These are phyloP conservation scores for Psilocybe subaeruginosa DNA, from an alignment of 768 basidiomycete species.

Conservation along the genomic window DNA sequence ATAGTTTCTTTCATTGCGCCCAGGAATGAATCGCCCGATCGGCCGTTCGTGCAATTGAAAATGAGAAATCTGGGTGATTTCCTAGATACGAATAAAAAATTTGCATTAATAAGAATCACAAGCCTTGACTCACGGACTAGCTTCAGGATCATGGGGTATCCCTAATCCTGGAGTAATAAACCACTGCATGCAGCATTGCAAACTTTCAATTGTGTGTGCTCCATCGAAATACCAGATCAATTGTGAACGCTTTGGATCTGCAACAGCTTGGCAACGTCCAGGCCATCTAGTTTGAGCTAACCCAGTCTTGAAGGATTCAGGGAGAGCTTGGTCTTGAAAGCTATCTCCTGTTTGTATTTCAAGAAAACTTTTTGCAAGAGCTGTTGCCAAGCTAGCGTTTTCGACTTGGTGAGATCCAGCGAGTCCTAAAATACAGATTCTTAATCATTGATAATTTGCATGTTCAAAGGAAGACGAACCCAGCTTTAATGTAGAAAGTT, in stretches of 20 bases:
- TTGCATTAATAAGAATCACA: background rate
- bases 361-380: conserved; percentile 71
- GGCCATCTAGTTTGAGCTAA: conserved; percentile 84
- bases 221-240: conserved; percentile 93
- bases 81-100: conserved; percentile 20
- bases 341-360: conserved; percentile 27
- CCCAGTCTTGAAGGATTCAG: conserved; percentile 59
- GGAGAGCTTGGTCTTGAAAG: conserved; percentile 38
- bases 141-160: conserved; percentile 30
- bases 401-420: conserved; percentile 84
- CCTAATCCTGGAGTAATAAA: conserved; percentile 67
- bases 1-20: conserved; percentile 56
- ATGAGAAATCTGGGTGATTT: conserved; percentile 63
- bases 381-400: conserved; percentile 87
- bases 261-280: conserved; percentile 88
- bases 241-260: conserved; percentile 52
- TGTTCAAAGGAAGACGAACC: conserved; percentile 43
- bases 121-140: conserved; percentile 1
- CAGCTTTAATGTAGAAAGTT: conserved; percentile 57
- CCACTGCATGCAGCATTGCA: conserved; percentile 89
- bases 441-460: conserved; percentile 3
- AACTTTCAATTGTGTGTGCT: conserved; percentile 92
- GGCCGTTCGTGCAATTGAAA: conserved; percentile 94
- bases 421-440: conserved; percentile 55
- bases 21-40: conserved; percentile 79